Conservation (phyloP, 345 rosid genomes). For the Abelmoschus esculentus region DNA sequence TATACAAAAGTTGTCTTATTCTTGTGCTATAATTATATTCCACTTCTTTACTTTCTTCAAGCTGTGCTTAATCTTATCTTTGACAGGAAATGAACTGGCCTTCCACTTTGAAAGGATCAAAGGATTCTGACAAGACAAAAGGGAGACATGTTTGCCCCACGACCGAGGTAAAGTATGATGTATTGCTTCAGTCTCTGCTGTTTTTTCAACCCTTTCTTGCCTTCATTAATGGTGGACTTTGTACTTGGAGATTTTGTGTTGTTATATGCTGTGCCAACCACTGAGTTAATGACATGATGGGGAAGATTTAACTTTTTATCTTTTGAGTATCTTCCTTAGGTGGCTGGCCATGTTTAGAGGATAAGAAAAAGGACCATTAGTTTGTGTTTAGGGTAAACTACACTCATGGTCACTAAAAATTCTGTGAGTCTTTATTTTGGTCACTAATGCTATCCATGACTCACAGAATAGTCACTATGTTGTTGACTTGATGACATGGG, state of each 20-base stretch:
- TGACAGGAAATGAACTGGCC: not conserved
- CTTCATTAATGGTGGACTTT: not conserved
- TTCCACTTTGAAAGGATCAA: not conserved
- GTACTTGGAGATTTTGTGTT: not conserved
- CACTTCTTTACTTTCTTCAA: conserved; percentile 1
- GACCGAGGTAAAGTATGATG: not conserved
- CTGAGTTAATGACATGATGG: not conserved
- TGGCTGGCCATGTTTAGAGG: too few relatives aligned
- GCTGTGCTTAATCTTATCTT: conserved; percentile 7
- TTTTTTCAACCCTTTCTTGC: not conserved
- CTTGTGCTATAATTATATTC: too few relatives aligned
- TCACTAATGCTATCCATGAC: too few relatives aligned
- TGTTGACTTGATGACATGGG: too few relatives aligned
- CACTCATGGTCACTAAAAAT: too few relatives aligned
- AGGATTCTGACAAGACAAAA: not conserved
- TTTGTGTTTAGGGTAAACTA: too few relatives aligned
- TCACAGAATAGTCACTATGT: too few relatives aligned
- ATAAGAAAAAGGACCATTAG: too few relatives aligned
- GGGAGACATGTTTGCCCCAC: not conserved
- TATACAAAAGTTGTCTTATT: too few relatives aligned
- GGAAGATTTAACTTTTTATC: not conserved
- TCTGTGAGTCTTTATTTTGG: too few relatives aligned
- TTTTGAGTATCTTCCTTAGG: not conserved
- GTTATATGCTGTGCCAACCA: not conserved
- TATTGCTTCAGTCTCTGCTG: too few relatives aligned